These are phyloP conservation scores for Exophiala sideris DNA, from an alignment of 2,329 filamentous ascomycete species.

Conservation along the genomic window DNA sequence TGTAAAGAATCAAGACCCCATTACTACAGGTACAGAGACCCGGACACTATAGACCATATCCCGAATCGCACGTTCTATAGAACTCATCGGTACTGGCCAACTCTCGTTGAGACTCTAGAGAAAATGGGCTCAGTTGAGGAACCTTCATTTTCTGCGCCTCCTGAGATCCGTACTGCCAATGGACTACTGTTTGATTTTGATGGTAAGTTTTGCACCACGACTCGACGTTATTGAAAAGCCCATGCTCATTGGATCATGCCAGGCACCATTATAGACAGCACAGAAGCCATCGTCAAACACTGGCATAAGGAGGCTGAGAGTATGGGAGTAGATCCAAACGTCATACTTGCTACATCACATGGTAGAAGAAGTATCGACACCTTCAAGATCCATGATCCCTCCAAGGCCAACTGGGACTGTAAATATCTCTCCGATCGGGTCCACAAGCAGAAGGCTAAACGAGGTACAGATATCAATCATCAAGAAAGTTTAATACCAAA, in stretches of 20 bases:
- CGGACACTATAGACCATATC: neutral
- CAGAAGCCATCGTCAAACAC: slow-evolving; percentile 59
- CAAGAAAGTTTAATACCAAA: slow-evolving; percentile 76
- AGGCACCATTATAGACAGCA: slow-evolving; percentile 47
- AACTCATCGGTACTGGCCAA: neutral
- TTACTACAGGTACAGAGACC: no score
- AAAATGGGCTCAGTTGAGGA: slow-evolving; percentile 32
- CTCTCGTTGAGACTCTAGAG: neutral
- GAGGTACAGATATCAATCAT: slow-evolving; percentile 65
- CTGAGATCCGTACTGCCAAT: slow-evolving; percentile 39
- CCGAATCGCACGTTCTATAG: neutral
- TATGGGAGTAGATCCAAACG: slow-evolving; percentile 76
- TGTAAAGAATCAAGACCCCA: no score
- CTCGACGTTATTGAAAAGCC: neutral
- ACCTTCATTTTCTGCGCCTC: slow-evolving; percentile 40
- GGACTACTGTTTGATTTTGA: slow-evolving; percentile 49
- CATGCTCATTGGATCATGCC: neutral
- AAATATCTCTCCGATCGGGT: slow-evolving; percentile 36
- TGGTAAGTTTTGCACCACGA: slow-evolving; percentile 22
- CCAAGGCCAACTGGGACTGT: slow-evolving; percentile 93
- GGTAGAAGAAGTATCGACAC: slow-evolving; percentile 86
- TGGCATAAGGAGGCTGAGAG: slow-evolving; percentile 66
- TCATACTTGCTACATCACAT: slow-evolving; percentile 87
- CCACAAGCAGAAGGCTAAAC: neutral
- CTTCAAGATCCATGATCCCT: slow-evolving; percentile 72